These are phyloP conservation scores for Chlorella sp. DNA, from an alignment of 139 green algal species.

Conservation along the genomic window DNA sequence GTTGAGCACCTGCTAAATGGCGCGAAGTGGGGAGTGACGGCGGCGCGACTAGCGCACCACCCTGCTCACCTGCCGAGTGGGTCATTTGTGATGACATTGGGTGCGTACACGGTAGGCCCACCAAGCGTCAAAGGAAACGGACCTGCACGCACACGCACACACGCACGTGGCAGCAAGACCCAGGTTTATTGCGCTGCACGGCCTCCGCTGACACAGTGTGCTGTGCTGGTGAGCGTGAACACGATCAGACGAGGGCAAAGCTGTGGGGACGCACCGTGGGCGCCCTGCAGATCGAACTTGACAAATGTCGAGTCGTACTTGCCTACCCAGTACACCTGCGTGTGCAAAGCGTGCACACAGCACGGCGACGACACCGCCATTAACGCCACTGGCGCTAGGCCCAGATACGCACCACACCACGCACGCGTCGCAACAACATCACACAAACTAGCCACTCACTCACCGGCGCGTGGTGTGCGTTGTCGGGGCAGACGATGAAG, in stretches of 20 bases:
- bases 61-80: background rate
- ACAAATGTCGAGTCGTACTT: too few relatives aligned
- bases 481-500: conserved; percentile 4
- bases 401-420: too few relatives aligned
- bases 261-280: background rate
- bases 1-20: background rate
- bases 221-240: background rate
- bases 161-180: background rate
- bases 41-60: too few relatives aligned
- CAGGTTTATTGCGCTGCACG: too few relatives aligned
- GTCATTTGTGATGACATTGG: conserved; percentile 9
- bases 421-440: too few relatives aligned
- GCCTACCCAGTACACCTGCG: too few relatives aligned
- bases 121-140: background rate
- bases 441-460: background rate
- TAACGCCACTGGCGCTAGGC: too few relatives aligned
- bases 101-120: conserved; percentile 3
- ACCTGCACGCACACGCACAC: background rate
- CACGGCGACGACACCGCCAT: too few relatives aligned
- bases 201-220: too few relatives aligned
- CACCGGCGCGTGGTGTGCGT: too few relatives aligned
- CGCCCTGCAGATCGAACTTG: background rate
- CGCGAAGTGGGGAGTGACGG: too few relatives aligned
- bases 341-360: too few relatives aligned
- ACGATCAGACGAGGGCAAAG: background rate